Base-by-base conservation (phyloP, 73 alveolate species). In the Paramecium biaurelia region DNA sequence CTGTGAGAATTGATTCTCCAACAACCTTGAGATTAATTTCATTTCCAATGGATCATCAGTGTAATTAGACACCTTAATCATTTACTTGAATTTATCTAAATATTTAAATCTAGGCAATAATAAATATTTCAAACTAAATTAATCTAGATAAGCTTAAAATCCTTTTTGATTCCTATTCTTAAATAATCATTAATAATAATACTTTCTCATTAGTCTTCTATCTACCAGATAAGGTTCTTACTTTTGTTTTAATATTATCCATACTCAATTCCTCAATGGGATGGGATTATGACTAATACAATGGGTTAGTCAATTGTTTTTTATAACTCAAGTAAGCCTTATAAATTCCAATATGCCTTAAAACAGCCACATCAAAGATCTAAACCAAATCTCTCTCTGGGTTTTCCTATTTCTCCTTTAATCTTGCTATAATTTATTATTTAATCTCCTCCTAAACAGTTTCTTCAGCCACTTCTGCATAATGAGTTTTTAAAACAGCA, bases 401-500 rank as follows among this genome's bases (percentile, higher is more conserved):
- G 26, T 67, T 26, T 14, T 67, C 45, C 28, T 67, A 67, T 7
- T 67, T 30, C 45, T 32, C 38, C 11, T 67, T 30, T 4, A 67
- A 12, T 26, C 38, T 30, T 4, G 21, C 20, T 49, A 20, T 67
- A 4, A 67, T 67, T 20, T 30, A 7, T 67, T 23, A 67, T 1
- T 30, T 21, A 8, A 30, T 35, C 7, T 28, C 63, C n/a, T 74
- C n/a, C 2, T 21, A 14, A 0, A 30, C 14, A 38, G 34, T 30
- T 74, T 74, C 56, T 74, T 28, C 6, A 9, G 32, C 32, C 1
- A 43, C 30, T 38, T 28, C 41, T 32, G 87, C 41, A 38, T 74
- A 74, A 74, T 74, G 47, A 32, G 58, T 74, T 74, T 74, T 74
- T 7, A 74, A 18, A 74, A 74, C 87, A 74, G 87, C 87, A 35